phyloP scores from a whole-genome alignment of 1,139 yeast species.

The Taiozyma onychis region DNA sequence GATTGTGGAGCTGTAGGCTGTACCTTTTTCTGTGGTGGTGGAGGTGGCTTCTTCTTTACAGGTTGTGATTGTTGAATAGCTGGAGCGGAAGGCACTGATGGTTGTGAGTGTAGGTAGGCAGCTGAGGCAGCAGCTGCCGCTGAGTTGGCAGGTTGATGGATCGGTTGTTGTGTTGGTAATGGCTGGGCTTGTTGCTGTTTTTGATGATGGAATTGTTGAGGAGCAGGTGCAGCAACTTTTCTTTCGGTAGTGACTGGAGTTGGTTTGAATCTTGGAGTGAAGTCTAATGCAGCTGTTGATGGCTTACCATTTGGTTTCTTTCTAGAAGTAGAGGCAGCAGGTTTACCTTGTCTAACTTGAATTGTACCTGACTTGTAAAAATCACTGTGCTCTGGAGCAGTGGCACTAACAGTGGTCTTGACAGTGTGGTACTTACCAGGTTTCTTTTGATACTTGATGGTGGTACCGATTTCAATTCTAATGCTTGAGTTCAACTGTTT shows the following conservation, averaged over 20 bases:
- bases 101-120: conserved; percentile 12
- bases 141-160: conserved; percentile 14
- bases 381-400: conserved; percentile 64
- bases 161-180: conserved; percentile 20
- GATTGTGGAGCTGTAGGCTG: conserved; percentile 21
- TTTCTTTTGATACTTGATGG: conserved; percentile 81
- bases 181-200: conserved; percentile 13
- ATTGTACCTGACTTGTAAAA: conserved; percentile 85
- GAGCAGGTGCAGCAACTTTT: conserved; percentile 26
- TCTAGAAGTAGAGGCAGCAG: conserved; percentile 64
- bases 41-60: conserved; percentile 24
- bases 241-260: conserved; percentile 14
- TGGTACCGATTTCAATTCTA: conserved; percentile 61
- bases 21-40: conserved; percentile 27
- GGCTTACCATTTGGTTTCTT: conserved; percentile 58
- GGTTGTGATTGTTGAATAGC: conserved; percentile 7
- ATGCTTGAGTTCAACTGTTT: conserved; percentile 56
- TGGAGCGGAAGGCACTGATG: conserved; percentile 25
- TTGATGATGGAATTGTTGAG: conserved; percentile 6
- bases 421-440: conserved; percentile 78
- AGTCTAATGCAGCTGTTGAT: conserved; percentile 18
- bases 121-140: conserved; percentile 13
- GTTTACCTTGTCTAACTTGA: conserved; percentile 73
- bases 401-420: conserved; percentile 55
- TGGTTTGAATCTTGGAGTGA: conserved; percentile 20